Percentiles rank a stretch among this genome's conserved stretches.
These are phyloP conservation scores for Zhuliangozyma blackwelliae DNA, from an alignment of 1,139 yeast species.

Conservation along the genomic window DNA sequence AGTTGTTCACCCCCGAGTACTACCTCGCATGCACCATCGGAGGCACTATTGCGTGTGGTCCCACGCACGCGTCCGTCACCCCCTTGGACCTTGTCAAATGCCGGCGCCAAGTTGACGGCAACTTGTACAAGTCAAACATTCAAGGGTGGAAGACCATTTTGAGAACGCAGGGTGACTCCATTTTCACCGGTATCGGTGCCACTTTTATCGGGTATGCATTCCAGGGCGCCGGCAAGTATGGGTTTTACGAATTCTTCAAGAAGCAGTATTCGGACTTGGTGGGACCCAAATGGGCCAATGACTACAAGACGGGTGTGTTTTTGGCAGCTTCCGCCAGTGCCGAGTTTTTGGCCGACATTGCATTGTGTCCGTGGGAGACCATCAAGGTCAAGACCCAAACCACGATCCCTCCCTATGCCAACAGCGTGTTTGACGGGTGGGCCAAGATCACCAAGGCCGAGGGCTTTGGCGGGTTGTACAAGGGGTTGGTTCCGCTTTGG, in stretches of 20 bases:
- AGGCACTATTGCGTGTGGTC: slow-evolving; percentile 91
- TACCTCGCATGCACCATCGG: slow-evolving; percentile 84
- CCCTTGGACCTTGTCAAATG: slow-evolving; percentile 92
- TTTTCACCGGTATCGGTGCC: slow-evolving; percentile 86
- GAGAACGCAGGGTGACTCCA: slow-evolving; percentile 69
- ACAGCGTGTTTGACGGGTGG: slow-evolving; percentile 62
- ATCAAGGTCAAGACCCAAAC: slow-evolving; percentile 92
- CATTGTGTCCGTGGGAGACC: slow-evolving; percentile 90
- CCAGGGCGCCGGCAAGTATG: slow-evolving; percentile 97
- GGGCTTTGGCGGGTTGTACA: slow-evolving; percentile 72
- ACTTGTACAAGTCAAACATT: slow-evolving; percentile 65
- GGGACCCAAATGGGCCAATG: slow-evolving; percentile 59
- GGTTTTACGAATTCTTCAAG: slow-evolving; percentile 88
- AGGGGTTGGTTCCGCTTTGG: slow-evolving; percentile 90
- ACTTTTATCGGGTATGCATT: slow-evolving; percentile 86
- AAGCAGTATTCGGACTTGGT: slow-evolving; percentile 64
- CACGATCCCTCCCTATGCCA: slow-evolving; percentile 77
- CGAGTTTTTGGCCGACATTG: slow-evolving; percentile 84
- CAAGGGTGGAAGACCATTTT: slow-evolving; percentile 77
- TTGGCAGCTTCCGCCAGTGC: slow-evolving; percentile 88
- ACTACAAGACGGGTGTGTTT: slow-evolving; percentile 69
- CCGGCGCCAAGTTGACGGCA: slow-evolving; percentile 80
- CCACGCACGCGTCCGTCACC: slow-evolving; percentile 88
- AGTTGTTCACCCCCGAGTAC: slow-evolving; percentile 65
- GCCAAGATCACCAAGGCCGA: slow-evolving; percentile 59